Conservation (phyloP, 441 rosid genomes). For the Adansonia rubrostipa region DNA sequence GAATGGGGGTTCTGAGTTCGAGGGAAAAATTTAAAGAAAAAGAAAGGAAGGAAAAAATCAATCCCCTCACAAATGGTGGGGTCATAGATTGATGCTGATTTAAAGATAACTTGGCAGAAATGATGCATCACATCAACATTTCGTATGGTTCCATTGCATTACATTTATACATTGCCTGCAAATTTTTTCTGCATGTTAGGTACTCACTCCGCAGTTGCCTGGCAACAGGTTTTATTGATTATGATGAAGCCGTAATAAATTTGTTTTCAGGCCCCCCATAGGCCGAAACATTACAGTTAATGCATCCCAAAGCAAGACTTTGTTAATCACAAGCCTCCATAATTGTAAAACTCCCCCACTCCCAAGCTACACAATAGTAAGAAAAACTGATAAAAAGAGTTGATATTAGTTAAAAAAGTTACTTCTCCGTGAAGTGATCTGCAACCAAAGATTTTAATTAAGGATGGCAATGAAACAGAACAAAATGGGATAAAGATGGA, state of each 20-base stretch:
- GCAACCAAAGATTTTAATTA: neutral
- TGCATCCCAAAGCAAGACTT: neutral
- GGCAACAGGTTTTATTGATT: neutral
- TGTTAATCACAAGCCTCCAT: neutral
- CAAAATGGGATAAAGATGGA: too few relatives aligned
- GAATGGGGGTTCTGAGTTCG: slow-evolving; percentile 13
- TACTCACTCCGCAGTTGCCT: neutral
- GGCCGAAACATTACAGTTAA: neutral
- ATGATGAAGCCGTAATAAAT: neutral
- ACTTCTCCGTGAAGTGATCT: neutral
- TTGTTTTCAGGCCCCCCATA: neutral
- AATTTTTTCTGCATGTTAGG: slow-evolving; percentile 19
- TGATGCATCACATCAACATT: slow-evolving; percentile 32
- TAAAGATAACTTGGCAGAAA: slow-evolving; percentile 19
- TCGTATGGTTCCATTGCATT: slow-evolving; percentile 28
- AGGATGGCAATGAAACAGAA: too few relatives aligned
- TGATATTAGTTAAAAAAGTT: neutral
- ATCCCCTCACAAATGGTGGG: slow-evolving; percentile 19
- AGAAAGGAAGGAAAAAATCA: neutral
- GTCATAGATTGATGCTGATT: slow-evolving; percentile 9
- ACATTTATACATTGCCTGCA: slow-evolving; percentile 25
- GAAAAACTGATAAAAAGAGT: neutral
- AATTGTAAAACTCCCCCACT: neutral
- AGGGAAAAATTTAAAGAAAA: neutral
- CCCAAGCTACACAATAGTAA: neutral